Base-by-base conservation (phyloP, 2,329 filamentous ascomycete species). In the Zymoseptoria brevis region DNA sequence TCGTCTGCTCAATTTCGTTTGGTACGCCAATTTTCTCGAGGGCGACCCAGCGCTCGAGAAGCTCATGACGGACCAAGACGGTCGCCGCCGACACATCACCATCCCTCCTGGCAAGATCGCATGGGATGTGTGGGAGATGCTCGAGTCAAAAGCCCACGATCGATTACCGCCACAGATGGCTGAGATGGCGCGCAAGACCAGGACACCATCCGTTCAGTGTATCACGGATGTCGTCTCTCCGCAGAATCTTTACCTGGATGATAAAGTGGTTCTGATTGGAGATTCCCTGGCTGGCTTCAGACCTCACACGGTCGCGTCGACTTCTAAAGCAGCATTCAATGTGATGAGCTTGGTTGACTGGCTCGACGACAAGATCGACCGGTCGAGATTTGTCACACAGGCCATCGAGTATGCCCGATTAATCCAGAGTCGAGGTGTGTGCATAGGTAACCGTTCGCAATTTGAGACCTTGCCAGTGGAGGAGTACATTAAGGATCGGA, bases 1-100 rank as follows among this genome's bases (percentile, higher is more conserved):
- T n/a, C 74, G 76, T 4, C 72, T 77, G 5, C 68, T 80, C 53
- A 80, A 80, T 60, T 79, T 74, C 56, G 75, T 80, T 1, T 79
- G 76, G 71, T 81, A 79, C 66, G 72, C 68, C 53, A 76, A 78
- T 60, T 69, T 75, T 16, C 64, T 71, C 0, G 71, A 75, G 16
- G 69, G 66, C 8, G 74, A 72, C 0, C 54, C 68, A 2, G 75
- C 76, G 52, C 71, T 78, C 30, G 66, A 67, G 7, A 73, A 73
- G 4, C 62, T 78, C 9, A 75, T 80, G 69, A 80, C 77, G 1
- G 77, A 80, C 61, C 62, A 71, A 13, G 65, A 75, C n/a, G 75
- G 75, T 8, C 62, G 68, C 6, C 62, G 66, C 4, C 74, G 78
- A 59, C 69, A 68, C 19, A 75, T 75, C 53, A 79, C 76, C 0